Evolutionary conservation across 2,329 filamentous ascomycete species (phyloP).

Genomic region (Colletotrichum euphorbiae): DNA sequence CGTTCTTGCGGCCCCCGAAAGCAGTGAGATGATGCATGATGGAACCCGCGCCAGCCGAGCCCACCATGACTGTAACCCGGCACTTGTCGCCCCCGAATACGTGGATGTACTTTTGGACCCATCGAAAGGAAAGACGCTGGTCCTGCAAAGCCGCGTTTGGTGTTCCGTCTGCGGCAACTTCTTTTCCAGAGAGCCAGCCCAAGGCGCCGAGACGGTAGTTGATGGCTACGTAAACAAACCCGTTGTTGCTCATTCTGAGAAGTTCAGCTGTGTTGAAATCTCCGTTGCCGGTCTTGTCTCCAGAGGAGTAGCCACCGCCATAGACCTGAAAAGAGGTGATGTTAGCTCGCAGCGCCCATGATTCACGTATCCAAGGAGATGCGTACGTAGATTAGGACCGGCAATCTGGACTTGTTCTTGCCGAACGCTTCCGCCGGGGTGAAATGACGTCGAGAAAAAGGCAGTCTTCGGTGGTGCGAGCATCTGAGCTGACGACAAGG

Average conservation of each 20-base stretch:
- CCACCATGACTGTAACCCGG: too few species aligned
- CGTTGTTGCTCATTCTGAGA: background rate
- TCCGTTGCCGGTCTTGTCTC: background rate
- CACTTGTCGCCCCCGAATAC: too few species aligned
- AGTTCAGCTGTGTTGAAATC: slow-evolving; percentile 3
- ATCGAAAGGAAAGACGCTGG: too few species aligned
- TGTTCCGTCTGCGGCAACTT: too few species aligned
- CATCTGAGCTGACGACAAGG: too few species aligned
- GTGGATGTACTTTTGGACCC: too few species aligned
- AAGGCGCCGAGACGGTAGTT: too few species aligned
- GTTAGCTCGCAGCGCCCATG: background rate
- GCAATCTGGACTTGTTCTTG: background rate
- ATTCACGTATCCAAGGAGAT: background rate
- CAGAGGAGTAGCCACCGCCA: slow-evolving; percentile 23
- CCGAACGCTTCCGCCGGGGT: background rate
- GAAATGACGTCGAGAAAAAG: slow-evolving; percentile 8
- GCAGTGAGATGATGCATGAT: too few species aligned
- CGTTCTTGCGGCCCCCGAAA: too few species aligned
- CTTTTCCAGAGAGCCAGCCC: too few species aligned
- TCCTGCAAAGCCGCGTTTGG: too few species aligned
- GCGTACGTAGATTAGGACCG: background rate
- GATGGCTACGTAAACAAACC: background rate
- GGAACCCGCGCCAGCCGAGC: too few species aligned
- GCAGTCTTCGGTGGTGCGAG: background rate
- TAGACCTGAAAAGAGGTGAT: slow-evolving; percentile 21